Conservation (phyloP, 1,284 basidiomycete species). For the Cystobasidium sp. region DNA sequence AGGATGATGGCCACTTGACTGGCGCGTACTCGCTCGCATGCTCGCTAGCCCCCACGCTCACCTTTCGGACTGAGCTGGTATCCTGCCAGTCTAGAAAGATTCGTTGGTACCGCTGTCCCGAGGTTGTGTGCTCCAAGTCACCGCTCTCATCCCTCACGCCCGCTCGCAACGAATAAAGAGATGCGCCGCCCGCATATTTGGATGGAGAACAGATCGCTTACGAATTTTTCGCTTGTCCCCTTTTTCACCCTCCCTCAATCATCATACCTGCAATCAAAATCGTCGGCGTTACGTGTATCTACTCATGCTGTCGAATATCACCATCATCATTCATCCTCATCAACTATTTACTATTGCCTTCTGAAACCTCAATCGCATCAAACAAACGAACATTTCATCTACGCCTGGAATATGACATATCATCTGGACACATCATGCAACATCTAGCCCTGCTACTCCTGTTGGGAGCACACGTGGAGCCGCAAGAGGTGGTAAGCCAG, state of each 20-base stretch:
- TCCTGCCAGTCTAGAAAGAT: too few relatives aligned
- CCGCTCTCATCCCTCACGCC: background rate
- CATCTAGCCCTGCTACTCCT: background rate
- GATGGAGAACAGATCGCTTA: constrained; percentile 24
- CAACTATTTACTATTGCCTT: too few relatives aligned
- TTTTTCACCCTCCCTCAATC: background rate
- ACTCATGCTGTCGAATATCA: too few relatives aligned
- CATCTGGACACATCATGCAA: background rate
- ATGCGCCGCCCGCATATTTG: constrained; percentile 9
- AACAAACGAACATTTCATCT: background rate
- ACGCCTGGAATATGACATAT: background rate
- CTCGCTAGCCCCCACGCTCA: background rate
- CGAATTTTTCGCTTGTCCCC: constrained; percentile 38
- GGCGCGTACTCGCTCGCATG: background rate
- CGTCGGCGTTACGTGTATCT: too few relatives aligned
- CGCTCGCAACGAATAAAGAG: background rate
- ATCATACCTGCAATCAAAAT: background rate
- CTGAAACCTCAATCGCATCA: background rate
- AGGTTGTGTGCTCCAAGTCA: background rate
- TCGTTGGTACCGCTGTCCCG: too few relatives aligned
- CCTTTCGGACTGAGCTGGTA: too few relatives aligned
- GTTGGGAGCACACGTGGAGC: constrained; percentile 46
- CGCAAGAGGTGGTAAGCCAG: constrained; percentile 51
- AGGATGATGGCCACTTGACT: too few relatives aligned
- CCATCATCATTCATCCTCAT: too few relatives aligned